These are phyloP conservation scores for Trypanosoma lewisi DNA, from an alignment of 208 protist genomes.

Conservation along the genomic window DNA sequence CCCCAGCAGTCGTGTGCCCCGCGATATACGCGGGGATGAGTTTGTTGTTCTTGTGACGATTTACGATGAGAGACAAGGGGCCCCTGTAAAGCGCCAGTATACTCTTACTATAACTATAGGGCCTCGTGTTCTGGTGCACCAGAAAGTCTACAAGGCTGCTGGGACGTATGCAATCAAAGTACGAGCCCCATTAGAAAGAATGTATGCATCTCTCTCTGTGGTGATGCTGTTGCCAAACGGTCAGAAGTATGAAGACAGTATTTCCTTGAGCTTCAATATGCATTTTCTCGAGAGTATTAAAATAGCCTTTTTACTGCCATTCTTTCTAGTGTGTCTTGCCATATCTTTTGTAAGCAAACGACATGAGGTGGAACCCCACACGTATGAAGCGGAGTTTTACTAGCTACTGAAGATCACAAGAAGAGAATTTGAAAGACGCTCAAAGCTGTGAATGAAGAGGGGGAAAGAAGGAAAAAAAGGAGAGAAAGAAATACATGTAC, in stretches of 20 bases:
- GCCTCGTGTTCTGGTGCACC: conserved; percentile 49
- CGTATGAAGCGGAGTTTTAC: conserved; percentile 10
- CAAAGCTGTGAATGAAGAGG: too few relatives aligned
- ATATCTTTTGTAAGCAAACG: conserved; percentile 63
- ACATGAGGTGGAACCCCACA: conserved; percentile 41
- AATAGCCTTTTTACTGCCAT: conserved; percentile 73
- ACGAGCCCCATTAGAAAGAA: conserved; percentile 54
- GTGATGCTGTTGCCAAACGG: conserved; percentile 65
- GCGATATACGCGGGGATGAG: conserved; percentile 68
- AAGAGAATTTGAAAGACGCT: too few relatives aligned
- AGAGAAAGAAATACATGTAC: too few relatives aligned
- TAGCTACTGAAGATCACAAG: background rate
- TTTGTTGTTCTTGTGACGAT: conserved; percentile 75
- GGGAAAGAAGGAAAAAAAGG: background rate
- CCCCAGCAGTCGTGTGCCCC: conserved; percentile 37
- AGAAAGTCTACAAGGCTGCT: conserved; percentile 34
- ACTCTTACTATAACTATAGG: conserved; percentile 67
- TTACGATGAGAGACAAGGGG: conserved; percentile 36
- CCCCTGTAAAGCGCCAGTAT: conserved; percentile 38
- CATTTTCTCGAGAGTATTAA: conserved; percentile 83
- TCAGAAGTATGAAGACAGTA: conserved; percentile 69
- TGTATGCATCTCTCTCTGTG: conserved; percentile 59
- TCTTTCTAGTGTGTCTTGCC: conserved; percentile 47
- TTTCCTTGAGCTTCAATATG: conserved; percentile 83
- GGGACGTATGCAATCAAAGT: conserved; percentile 55